Base-by-base conservation (phyloP, 805 yeast genomes). In the Candida vaughaniae region DNA sequence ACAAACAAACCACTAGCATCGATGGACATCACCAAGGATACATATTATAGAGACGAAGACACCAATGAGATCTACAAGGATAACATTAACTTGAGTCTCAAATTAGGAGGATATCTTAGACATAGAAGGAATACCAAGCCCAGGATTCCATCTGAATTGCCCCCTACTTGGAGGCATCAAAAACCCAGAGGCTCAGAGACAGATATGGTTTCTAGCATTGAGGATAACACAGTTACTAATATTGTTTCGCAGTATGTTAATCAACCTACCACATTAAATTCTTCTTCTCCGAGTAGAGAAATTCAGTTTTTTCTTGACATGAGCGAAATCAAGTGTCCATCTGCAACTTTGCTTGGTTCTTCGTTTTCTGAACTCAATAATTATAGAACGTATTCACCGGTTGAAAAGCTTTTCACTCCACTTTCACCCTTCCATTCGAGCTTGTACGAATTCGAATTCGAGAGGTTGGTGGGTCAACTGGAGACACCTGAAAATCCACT, bases 41-140 rank as follows among this genome's bases (percentile, higher is more conserved):
- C 18, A 5, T 45, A 37, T 22, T 45, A 42, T 26, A 35, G 33
- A 12, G 49, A 45, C 26, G 47, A 42, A 29, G 47, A 45, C 6
- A 42, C 43, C 12, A 37, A 40, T 29, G 30, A 38, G 11, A 4
- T 39, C 15, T 28, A 33, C 20, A 31, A 33, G 29, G 49, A 45
- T 32, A 33, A 38, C 26, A 45, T 40, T 8, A 39, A 33, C 20
- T 31, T 42, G 16, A 36, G 33, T 22, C 23, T 45, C 4, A 42
- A 45, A 25, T 23, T 45, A 6, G 42, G 44, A 4, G 47, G 49
- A 6, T 35, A 39, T 25, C 19, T 42, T 8, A 30, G 23, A 22
- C 29, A 42, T 10, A 28, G 22, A 16, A 18, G 11, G n/a, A n/a
- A n/a, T n/a, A n/a, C n/a, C n/a, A n/a, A n/a, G n/a, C n/a, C n/a